Base-by-base conservation (phyloP, 208 protist species). In the Eutreptiella sp. region DNA sequence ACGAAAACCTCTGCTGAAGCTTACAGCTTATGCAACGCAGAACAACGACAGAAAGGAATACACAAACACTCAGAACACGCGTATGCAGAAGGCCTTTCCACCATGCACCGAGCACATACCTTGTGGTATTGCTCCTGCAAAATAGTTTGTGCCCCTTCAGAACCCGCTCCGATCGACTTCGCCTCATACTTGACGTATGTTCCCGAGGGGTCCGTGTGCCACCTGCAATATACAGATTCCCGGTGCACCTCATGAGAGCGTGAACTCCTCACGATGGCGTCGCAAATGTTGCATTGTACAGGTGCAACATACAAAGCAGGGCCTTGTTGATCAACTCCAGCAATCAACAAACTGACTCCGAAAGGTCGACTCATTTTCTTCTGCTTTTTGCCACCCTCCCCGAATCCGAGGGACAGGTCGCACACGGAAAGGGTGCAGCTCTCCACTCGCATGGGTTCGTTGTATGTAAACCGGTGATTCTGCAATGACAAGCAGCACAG, bases 391-490 rank as follows among this genome's bases (percentile, higher is more conserved):
- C 89, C 82, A 55, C 79, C 74, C 72, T 99, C 96, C 53, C 96
- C 95, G 72, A 99, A 99, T 45, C 85, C 78, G 7, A 99, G 85
- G 24, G 90, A 94, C 3, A 98, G 68, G 80, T 99, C 95, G 72
- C 93, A 97, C 16, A 98, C 87, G 32, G 89, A 80, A 66, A 99
- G 89, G 2, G 96, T 97, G 68, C 86, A 87, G 23, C 88, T 84
- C 65, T 99, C 88, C 1, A 98, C 85, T 16, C 60, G 73, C 83
- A 99, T 98, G 28, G 90, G 91, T 81, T 99, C 97, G 70, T 98
- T 90, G 79, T 97, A 99, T 0, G 90, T 98, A 70, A 99, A 99
- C 61, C 91, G 89, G 75, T 99, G 93, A 70, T 99, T 97, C 80
- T 99, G 94, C 5, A 23, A 3, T 3, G n/a, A n/a, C n/a, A n/a